Percentiles rank a stretch among this genome's conserved stretches.
Evolutionary conservation across 768 basidiomycete species (phyloP).

Genomic region (Porpolomopsis calyptriformis): DNA sequence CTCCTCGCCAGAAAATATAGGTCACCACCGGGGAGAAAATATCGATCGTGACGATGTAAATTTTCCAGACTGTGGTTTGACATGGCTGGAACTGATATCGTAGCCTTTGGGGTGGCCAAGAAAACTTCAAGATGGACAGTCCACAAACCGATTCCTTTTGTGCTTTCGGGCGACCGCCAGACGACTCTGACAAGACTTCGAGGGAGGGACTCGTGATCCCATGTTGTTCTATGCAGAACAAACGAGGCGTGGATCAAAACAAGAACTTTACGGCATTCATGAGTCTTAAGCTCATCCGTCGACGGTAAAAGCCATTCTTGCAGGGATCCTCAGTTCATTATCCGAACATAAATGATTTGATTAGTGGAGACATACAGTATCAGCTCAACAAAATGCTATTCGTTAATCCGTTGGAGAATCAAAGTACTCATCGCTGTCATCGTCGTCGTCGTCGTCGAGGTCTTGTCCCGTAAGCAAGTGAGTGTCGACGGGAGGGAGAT

Average conservation of each 20-base stretch:
- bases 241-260: not conserved
- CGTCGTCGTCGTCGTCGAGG: not conserved
- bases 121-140: no score
- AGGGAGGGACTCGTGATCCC: no score
- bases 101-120: not conserved
- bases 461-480: not conserved
- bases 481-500: not conserved
- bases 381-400: no score
- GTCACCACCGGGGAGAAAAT: conserved; percentile 4
- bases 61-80: not conserved
- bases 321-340: not conserved
- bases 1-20: conserved; percentile 20
- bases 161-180: no score
- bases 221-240: no score
- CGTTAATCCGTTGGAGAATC: not conserved
- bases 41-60: conserved; percentile 9
- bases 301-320: not conserved
- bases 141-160: no score
- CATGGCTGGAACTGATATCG: not conserved
- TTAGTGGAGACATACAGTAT: no score
- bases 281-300: not conserved
- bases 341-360: no score
- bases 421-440: conserved; percentile 1
- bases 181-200: no score
- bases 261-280: not conserved